Conservation (phyloP, 2,329 filamentous ascomycete species). For the Neophaeococcomyces aloes region DNA sequence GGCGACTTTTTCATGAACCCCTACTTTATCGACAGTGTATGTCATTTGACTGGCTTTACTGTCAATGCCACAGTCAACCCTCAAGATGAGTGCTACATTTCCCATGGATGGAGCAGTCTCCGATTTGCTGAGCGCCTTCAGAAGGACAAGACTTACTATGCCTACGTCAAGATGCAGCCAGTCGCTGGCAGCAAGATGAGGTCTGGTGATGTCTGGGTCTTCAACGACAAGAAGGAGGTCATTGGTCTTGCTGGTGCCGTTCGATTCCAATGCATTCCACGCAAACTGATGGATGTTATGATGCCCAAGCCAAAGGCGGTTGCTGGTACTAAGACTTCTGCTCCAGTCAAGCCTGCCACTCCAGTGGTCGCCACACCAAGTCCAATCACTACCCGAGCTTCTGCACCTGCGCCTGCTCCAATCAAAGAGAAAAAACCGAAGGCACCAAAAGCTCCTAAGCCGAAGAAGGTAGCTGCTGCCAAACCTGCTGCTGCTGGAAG, state of each 20-base stretch:
- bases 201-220: conserved; percentile 50
- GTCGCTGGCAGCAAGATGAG: conserved; percentile 40
- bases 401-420: conserved; percentile 13
- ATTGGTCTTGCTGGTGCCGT: conserved; percentile 42
- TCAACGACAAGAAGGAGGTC: conserved; percentile 46
- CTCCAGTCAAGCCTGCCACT: conserved; percentile 16
- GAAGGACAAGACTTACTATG: conserved; percentile 44
- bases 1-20: conserved; percentile 30
- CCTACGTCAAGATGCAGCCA: conserved; percentile 52
- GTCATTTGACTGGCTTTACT: conserved; percentile 28
- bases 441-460: conserved; percentile 23
- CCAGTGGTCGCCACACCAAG: conserved; percentile 9
- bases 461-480: conserved; percentile 21
- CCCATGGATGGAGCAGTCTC: conserved; percentile 52
- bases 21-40: conserved; percentile 31
- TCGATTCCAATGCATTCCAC: conserved; percentile 36
- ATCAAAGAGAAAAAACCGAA: conserved; percentile 24
- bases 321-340: conserved; percentile 23
- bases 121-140: conserved; percentile 45
- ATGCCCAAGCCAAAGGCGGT: no score
- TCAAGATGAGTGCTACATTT: conserved; percentile 50
- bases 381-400: conserved; percentile 1
- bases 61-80: conserved; percentile 42
- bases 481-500: conserved; percentile 21
- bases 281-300: conserved; percentile 32